Conservation (phyloP, 83 land plant genomes). For the Diphasiastrum complanatum region DNA sequence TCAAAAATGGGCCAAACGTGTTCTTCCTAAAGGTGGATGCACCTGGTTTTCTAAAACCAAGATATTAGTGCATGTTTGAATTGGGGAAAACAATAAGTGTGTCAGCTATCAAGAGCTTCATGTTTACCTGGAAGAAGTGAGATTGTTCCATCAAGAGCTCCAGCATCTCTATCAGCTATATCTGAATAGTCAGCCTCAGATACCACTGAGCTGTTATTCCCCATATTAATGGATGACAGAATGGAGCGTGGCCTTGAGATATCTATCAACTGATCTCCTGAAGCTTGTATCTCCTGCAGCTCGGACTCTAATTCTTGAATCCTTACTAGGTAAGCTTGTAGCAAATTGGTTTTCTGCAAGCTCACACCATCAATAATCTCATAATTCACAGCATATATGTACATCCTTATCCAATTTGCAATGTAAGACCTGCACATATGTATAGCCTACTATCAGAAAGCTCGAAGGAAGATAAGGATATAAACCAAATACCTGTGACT, state of each 20-base stretch:
- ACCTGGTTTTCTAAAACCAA: too few relatives aligned
- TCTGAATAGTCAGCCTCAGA: too few relatives aligned
- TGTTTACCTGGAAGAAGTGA: too few relatives aligned
- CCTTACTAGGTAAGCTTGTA: constrained; percentile 49
- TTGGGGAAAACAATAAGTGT: too few relatives aligned
- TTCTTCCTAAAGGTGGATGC: too few relatives aligned
- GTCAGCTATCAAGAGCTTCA: too few relatives aligned
- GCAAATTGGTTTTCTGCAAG: constrained; percentile 47
- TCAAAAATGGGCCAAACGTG: too few relatives aligned
- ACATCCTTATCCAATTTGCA: too few relatives aligned
- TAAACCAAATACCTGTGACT: constrained; percentile 33
- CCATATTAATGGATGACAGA: constrained; percentile 30
- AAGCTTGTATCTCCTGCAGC: constrained; percentile 35
- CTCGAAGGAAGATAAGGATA: not conserved
- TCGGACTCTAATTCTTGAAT: constrained; percentile 79
- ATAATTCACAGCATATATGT: not conserved
- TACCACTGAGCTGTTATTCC: too few relatives aligned
- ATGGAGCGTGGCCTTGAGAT: constrained; percentile 14
- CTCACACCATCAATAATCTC: not conserved
- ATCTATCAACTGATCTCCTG: not conserved
- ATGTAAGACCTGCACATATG: not conserved
- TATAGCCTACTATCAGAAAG: not conserved
- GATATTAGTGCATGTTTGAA: too few relatives aligned
- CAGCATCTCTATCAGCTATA: too few relatives aligned
- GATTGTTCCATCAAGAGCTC: too few relatives aligned